Conservation (phyloP, 495 filamentous ascomycete species). For the Hypoxylon rickii region DNA sequence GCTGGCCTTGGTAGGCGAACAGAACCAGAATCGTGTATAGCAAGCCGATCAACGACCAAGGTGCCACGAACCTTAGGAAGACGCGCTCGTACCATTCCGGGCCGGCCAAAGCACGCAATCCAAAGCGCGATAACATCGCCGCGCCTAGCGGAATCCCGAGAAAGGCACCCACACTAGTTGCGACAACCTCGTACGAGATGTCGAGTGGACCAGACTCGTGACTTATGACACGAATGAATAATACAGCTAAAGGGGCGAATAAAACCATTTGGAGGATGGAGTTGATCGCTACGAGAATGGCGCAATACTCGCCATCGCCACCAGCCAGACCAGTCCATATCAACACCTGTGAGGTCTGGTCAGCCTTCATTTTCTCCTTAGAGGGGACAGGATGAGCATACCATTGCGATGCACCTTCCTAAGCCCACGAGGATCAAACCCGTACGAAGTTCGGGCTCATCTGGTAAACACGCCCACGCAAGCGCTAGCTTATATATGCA, state of each 20-base stretch:
- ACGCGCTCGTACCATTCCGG: constrained; percentile 65
- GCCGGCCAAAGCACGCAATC: constrained; percentile 58
- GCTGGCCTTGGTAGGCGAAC: constrained; percentile 78
- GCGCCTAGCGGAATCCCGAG: constrained; percentile 84
- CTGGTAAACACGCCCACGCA: constrained; percentile 84
- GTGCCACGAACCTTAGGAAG: constrained; percentile 71
- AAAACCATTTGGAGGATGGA: constrained; percentile 85
- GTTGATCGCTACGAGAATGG: constrained; percentile 87
- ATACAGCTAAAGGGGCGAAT: constrained; percentile 77
- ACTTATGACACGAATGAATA: constrained; percentile 77
- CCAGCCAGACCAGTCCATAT: constrained; percentile 81
- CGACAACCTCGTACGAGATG: constrained; percentile 73
- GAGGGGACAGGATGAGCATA: constrained; percentile 39
- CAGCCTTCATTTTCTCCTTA: not conserved
- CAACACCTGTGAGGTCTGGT: constrained; percentile 56
- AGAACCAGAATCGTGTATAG: constrained; percentile 86
- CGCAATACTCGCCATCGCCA: constrained; percentile 83
- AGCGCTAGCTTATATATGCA: constrained; percentile 63
- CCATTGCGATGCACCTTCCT: constrained; percentile 85
- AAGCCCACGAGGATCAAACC: constrained; percentile 80
- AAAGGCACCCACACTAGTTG: constrained; percentile 80
- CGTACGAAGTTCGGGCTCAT: constrained; percentile 66
- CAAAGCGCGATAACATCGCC: constrained; percentile 74
- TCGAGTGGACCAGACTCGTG: constrained; percentile 40
- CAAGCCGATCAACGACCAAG: constrained; percentile 81